phyloP scores from a whole-genome alignment of 2,329 filamentous ascomycete species.

The Fusarium robinianum region DNA sequence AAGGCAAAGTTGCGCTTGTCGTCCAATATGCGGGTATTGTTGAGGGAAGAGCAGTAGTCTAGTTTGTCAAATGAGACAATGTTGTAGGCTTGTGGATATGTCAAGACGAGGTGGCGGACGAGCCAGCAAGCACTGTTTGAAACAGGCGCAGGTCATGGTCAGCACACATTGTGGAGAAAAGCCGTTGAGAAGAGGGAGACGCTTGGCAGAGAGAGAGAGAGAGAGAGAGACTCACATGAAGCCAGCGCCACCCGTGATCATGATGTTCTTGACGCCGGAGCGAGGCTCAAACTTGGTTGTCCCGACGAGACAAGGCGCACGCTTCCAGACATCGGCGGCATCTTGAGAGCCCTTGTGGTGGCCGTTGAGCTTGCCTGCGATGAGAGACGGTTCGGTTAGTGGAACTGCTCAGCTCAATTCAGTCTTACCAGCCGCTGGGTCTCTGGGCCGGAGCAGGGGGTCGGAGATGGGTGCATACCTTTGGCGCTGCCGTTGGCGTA shows the following conservation, averaged over 20 bases:
- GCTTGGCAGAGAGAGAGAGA: constrained; percentile 22
- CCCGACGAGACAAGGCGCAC: constrained; percentile 71
- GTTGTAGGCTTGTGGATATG: constrained; percentile 75
- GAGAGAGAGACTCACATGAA: constrained; percentile 91
- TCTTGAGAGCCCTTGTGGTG: constrained; percentile 56
- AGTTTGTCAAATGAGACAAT: constrained; percentile 84
- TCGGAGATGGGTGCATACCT: constrained; percentile 12
- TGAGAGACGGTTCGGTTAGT: constrained; percentile 4
- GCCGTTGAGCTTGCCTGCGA: constrained; percentile 19
- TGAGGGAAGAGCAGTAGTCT: constrained; percentile 79
- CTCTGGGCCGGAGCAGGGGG: not conserved
- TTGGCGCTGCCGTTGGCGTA: constrained; percentile 14
- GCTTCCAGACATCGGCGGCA: constrained; percentile 70
- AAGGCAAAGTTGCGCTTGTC: constrained; percentile 75
- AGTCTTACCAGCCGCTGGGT: not conserved
- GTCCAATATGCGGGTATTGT: constrained; percentile 74
- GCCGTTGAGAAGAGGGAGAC: not conserved
- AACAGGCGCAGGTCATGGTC: constrained; percentile 19
- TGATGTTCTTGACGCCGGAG: constrained; percentile 74
- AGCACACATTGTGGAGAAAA: constrained; percentile 20
- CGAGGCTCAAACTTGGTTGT: constrained; percentile 72
- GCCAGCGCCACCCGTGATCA: constrained; percentile 82
- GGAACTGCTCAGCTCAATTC: no score
- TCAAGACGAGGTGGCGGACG: constrained; percentile 75
- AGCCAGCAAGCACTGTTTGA: constrained; percentile 78